phyloP scores from a whole-genome alignment of 2,329 filamentous ascomycete species.

The Cladosporium sp. region DNA sequence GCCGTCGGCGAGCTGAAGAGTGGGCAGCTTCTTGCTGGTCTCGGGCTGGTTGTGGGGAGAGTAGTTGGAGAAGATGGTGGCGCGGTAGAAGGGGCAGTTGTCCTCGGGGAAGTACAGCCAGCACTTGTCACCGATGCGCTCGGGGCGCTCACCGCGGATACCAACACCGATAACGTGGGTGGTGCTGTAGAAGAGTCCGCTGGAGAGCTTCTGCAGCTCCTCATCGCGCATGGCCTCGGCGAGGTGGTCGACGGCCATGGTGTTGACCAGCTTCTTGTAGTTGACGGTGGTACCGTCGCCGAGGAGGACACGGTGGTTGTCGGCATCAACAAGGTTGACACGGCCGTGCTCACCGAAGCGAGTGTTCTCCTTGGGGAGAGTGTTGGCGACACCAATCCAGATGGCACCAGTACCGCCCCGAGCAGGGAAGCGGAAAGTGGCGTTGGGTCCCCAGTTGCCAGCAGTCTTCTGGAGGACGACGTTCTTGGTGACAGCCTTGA shows the following conservation, averaged over 20 bases:
- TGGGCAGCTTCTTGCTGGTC: conserved; percentile 79
- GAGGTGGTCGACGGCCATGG: conserved; percentile 91
- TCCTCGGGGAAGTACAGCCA: conserved; percentile 99
- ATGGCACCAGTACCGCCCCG: conserved; percentile 95
- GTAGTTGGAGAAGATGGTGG: conserved; percentile 99
- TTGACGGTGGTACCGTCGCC: conserved; percentile 83
- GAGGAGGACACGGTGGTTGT: conserved; percentile 78
- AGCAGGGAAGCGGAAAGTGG: conserved; percentile 97
- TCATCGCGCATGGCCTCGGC: conserved; percentile 85
- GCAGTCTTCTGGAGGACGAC: conserved; percentile 95
- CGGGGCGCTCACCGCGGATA: conserved; percentile 85
- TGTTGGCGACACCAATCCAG: conserved; percentile 96
- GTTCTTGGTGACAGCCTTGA: conserved; percentile 92
- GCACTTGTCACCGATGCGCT: conserved; percentile 98
- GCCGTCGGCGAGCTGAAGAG: conserved; percentile 81
- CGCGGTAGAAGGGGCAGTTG: conserved; percentile 98
- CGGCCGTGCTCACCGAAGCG: conserved; percentile 82
- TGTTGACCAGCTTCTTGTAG: conserved; percentile 91
- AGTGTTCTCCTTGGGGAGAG: conserved; percentile 87
- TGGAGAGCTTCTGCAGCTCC: conserved; percentile 79
- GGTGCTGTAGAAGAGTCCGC: conserved; percentile 93
- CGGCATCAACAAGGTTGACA: conserved; percentile 84
- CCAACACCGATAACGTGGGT: conserved; percentile 98
- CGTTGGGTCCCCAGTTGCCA: conserved; percentile 97
- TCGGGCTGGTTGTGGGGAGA: conserved; percentile 96